Evolutionary conservation across 2,329 filamentous ascomycete genomes (phyloP).

Genomic region (Fusarium caatingaense): DNA sequence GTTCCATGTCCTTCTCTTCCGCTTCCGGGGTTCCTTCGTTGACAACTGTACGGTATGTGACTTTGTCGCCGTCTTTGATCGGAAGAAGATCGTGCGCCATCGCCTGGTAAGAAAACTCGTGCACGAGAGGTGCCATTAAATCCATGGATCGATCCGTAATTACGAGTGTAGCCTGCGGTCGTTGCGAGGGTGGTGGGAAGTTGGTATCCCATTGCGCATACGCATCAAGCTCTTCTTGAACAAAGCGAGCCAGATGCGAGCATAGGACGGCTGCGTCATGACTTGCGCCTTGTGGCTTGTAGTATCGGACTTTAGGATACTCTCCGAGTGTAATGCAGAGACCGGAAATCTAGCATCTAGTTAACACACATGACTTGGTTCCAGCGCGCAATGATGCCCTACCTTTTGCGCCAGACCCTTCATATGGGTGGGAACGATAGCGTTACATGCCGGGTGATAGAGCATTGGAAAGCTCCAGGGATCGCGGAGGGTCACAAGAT

Average conservation of each 20-base stretch:
- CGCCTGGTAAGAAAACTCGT: conserved; percentile 98
- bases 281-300: conserved; percentile 76
- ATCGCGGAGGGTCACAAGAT: conserved; percentile 90
- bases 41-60: conserved; percentile 83
- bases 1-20: conserved; percentile 90
- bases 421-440: conserved; percentile 84
- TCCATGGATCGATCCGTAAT: conserved; percentile 96
- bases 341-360: conserved; percentile 55
- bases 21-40: conserved; percentile 78
- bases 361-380: conserved; percentile 3
- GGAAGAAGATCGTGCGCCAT: conserved; percentile 96
- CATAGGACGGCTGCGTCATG: conserved; percentile 92
- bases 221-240: conserved; percentile 90
- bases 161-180: conserved; percentile 84
- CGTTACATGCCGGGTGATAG: conserved; percentile 91
- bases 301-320: conserved; percentile 93
- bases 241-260: conserved; percentile 87
- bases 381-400: conserved; percentile 9
- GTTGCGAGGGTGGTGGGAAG: conserved; percentile 82
- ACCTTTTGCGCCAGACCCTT: conserved; percentile 90
- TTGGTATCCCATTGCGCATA: conserved; percentile 86
- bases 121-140: conserved; percentile 84
- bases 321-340: conserved; percentile 94
- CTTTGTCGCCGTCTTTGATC: conserved; percentile 88
- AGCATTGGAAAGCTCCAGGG: conserved; percentile 95